These are phyloP conservation scores for Lactarius quietus DNA, from an alignment of 768 basidiomycete species.

Conservation along the genomic window DNA sequence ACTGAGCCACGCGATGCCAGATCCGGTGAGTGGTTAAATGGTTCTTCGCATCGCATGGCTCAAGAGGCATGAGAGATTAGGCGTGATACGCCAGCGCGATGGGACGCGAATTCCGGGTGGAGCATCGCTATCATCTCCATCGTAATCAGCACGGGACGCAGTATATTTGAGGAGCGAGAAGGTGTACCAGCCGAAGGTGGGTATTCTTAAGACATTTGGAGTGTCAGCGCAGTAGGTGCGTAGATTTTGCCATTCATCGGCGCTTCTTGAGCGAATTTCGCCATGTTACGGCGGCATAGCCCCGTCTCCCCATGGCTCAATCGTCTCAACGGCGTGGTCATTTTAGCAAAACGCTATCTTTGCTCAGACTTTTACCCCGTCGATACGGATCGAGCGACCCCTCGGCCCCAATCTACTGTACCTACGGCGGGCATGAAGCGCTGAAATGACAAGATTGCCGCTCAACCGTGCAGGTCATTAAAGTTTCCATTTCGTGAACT, in stretches of 20 bases:
- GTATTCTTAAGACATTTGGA: neutral
- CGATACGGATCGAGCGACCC: conserved; percentile 11
- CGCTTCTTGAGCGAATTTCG: conserved; percentile 16
- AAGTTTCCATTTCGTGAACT: neutral
- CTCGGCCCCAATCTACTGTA: neutral
- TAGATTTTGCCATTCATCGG: conserved; percentile 21
- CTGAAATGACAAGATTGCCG: neutral
- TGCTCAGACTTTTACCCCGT: neutral
- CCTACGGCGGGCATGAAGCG: neutral
- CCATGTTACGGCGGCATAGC: conserved; percentile 1
- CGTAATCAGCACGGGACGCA: neutral
- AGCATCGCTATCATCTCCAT: neutral
- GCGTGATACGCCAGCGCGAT: neutral
- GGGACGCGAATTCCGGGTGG: neutral
- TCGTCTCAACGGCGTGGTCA: neutral
- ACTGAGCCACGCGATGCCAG: conserved; percentile 7
- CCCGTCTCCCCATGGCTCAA: neutral
- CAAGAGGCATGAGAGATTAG: neutral
- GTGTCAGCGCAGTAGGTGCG: neutral
- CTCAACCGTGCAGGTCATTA: neutral
- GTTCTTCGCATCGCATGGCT: neutral
- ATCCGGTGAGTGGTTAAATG: neutral
- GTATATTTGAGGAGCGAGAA: neutral
- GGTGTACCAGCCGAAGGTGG: neutral
- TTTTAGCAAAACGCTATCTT: neutral